These are phyloP conservation scores for Linnemannia elongata DNA, from an alignment of 192 early-diverging fungal genomes.

Conservation along the genomic window DNA sequence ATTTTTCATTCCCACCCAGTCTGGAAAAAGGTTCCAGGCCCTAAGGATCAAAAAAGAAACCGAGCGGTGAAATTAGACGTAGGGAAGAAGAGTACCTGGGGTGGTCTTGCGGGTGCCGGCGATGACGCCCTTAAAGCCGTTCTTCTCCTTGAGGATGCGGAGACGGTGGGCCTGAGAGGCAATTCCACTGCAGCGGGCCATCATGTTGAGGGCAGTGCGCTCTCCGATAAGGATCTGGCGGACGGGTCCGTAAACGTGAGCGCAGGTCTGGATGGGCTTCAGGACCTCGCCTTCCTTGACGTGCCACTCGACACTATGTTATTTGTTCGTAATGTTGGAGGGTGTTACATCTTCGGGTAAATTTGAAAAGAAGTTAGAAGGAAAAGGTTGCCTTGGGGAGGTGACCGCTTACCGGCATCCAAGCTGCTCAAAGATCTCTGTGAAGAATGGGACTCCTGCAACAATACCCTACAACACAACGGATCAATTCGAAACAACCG, in stretches of 20 bases:
- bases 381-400: not conserved
- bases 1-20: not conserved
- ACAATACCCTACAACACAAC: constrained; percentile 75
- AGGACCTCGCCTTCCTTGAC: constrained; percentile 85
- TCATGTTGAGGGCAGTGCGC: constrained; percentile 93
- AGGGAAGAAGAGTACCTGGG: constrained; percentile 70
- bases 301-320: constrained; percentile 85
- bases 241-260: constrained; percentile 86
- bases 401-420: constrained; percentile 78
- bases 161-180: constrained; percentile 74
- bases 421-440: constrained; percentile 93
- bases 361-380: not conserved
- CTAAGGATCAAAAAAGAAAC: not conserved
- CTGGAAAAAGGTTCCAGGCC: not conserved
- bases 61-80: not conserved
- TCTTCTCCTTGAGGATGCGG: constrained; percentile 71
- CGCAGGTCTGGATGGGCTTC: constrained; percentile 80
- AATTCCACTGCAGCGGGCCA: constrained; percentile 94
- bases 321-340: not conserved
- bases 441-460: constrained; percentile 95
- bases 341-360: not conserved
- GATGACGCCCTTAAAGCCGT: constrained; percentile 86
- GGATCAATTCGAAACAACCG: not conserved
- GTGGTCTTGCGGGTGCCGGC: constrained; percentile 99
- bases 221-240: constrained; percentile 92